A percentile compares a stretch with the other conserved stretches of the same genome.
Evolutionary conservation across 2,329 filamentous ascomycete species (phyloP).

Genomic region (Trichoderma polysporum): DNA sequence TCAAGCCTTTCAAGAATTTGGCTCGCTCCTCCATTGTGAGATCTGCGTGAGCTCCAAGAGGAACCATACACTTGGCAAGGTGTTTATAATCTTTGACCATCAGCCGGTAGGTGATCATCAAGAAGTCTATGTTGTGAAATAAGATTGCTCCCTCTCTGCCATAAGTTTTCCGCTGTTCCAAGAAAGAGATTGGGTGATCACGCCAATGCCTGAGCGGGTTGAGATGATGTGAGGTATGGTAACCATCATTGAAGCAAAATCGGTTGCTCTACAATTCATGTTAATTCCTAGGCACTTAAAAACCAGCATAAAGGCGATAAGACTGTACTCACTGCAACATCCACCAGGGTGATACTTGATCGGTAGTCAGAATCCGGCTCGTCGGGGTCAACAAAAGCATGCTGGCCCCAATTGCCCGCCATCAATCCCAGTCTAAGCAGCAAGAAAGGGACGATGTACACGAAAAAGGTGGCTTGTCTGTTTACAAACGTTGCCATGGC

Average conservation of each 20-base stretch:
- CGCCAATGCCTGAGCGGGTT: slow-evolving; percentile 80
- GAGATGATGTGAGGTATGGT: slow-evolving; percentile 78
- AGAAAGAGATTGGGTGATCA: slow-evolving; percentile 72
- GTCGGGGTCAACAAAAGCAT: slow-evolving; percentile 73
- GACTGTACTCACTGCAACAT: slow-evolving; percentile 66
- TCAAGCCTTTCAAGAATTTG: slow-evolving; percentile 63
- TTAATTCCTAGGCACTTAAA: neutral
- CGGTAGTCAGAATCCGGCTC: slow-evolving; percentile 76
- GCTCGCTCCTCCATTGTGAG: slow-evolving; percentile 65
- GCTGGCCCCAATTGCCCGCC: slow-evolving; percentile 83
- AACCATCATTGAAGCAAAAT: slow-evolving; percentile 80
- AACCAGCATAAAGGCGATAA: neutral
- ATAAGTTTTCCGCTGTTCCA: slow-evolving; percentile 68
- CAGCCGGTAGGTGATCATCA: slow-evolving; percentile 70
- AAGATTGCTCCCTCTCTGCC: slow-evolving; percentile 67
- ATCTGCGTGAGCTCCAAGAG: slow-evolving; percentile 68
- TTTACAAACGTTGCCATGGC: slow-evolving; percentile 50
- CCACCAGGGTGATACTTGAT: slow-evolving; percentile 76
- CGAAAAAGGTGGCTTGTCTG: slow-evolving; percentile 59
- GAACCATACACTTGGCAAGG: slow-evolving; percentile 69
- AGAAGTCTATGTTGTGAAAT: slow-evolving; percentile 78
- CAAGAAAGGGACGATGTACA: slow-evolving; percentile 64
- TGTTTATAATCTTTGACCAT: slow-evolving; percentile 69
- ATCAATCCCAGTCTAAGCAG: slow-evolving; percentile 70
- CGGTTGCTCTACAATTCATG: slow-evolving; percentile 64